Percentiles rank a stretch among this genome's conserved stretches.
phyloP scores from a whole-genome alignment of 768 basidiomycete species.

The Clavaria fumosa region DNA sequence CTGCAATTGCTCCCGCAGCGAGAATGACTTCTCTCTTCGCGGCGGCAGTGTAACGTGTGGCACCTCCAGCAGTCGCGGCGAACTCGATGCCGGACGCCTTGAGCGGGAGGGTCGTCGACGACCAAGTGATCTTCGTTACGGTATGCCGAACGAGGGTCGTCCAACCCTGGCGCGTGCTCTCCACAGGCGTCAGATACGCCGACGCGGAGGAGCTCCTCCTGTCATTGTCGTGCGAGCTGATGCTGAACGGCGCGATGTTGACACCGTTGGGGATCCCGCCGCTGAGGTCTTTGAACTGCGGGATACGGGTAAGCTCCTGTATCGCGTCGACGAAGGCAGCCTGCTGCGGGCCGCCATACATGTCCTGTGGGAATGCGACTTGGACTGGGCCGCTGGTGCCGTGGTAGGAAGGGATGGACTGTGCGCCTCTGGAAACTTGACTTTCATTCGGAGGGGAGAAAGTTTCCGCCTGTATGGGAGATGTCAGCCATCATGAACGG shows the following conservation, averaged over 20 bases:
- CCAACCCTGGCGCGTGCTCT: conserved; percentile 31
- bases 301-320: conserved; percentile 31
- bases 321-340: conserved; percentile 32
- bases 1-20: conserved; percentile 39
- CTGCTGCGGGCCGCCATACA: conserved; percentile 45
- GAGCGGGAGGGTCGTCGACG: conserved; percentile 20
- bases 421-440: conserved; percentile 31
- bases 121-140: conserved; percentile 30
- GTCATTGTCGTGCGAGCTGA: conserved; percentile 34
- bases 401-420: conserved; percentile 32
- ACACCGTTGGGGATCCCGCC: conserved; percentile 42
- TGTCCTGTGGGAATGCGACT: conserved; percentile 33
- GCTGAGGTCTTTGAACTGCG: conserved; percentile 33
- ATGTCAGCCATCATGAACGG: background rate
- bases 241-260: conserved; percentile 33
- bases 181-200: conserved; percentile 41
- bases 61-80: conserved; percentile 22
- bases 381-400: conserved; percentile 38
- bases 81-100: conserved; percentile 34
- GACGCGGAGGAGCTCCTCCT: conserved; percentile 39
- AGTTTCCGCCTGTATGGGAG: conserved; percentile 23
- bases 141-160: conserved; percentile 29
- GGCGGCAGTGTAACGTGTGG: conserved; percentile 24
- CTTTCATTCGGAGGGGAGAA: conserved; percentile 32
- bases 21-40: conserved; percentile 37